These are phyloP conservation scores for Penicillium chermesinum DNA, from an alignment of 495 filamentous ascomycete genomes.

Conservation along the genomic window DNA sequence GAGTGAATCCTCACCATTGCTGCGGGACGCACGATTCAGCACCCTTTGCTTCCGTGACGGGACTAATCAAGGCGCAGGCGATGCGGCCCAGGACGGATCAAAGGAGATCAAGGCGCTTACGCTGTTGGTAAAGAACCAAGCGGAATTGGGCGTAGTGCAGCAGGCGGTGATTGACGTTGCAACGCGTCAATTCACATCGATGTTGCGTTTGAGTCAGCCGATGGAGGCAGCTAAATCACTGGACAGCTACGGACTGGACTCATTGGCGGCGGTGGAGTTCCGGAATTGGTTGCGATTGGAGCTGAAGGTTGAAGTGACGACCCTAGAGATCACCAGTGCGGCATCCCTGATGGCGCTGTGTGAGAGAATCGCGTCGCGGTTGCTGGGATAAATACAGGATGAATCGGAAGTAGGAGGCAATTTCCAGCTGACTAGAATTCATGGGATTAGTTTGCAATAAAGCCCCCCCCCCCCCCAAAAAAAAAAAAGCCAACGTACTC, in stretches of 20 bases:
- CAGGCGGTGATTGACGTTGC: constrained; percentile 5
- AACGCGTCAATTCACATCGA: constrained; percentile 9
- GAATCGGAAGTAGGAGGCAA: too few relatives aligned
- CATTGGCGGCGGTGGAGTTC: constrained; percentile 25
- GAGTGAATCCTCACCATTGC: neutral
- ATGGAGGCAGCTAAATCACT: constrained; percentile 19
- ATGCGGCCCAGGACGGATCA: neutral
- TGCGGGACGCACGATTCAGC: neutral
- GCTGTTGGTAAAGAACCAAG: neutral
- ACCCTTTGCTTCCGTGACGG: neutral
- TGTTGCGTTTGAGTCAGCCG: constrained; percentile 16
- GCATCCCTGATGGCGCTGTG: neutral
- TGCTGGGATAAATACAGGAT: too few relatives aligned
- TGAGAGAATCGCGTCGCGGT: too few relatives aligned
- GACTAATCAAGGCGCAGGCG: neutral
- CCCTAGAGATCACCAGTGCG: neutral
- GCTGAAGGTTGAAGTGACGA: neutral
- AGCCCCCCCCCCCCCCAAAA: too few relatives aligned
- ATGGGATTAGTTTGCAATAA: too few relatives aligned
- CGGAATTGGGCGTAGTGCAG: neutral
- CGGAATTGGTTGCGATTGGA: constrained; percentile 16
- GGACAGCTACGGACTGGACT: constrained; percentile 24
- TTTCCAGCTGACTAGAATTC: too few relatives aligned
- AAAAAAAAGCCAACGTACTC: too few relatives aligned
- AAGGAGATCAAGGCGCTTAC: neutral